Evolutionary conservation across 306 rosid species (phyloP).

Genomic region (Cicer yamashitae): DNA sequence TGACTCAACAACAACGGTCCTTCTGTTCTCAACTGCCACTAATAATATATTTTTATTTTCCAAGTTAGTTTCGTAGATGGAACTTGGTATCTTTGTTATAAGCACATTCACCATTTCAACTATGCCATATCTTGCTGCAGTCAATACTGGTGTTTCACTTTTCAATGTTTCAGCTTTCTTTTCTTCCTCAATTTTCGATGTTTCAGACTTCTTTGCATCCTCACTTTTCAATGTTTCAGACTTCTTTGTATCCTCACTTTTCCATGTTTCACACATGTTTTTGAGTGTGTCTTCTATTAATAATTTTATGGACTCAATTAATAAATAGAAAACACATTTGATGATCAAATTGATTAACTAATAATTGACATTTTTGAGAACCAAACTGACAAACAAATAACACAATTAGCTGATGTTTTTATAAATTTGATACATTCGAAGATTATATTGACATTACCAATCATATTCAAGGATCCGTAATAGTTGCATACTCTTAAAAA

Average conservation of each 20-base stretch:
- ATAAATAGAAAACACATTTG: too few relatives aligned
- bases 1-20: conserved; percentile 2
- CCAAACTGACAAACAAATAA: too few relatives aligned
- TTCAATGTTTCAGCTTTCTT: not conserved
- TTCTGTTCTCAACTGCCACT: conserved; percentile 38
- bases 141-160: conserved; percentile 10
- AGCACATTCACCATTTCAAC: conserved; percentile 36
- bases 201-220: not conserved
- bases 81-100: not conserved
- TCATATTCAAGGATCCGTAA: too few relatives aligned
- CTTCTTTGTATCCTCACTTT: not conserved
- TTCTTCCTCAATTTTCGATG: not conserved
- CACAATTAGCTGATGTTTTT: too few relatives aligned
- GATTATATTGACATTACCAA: too few relatives aligned
- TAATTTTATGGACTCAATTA: too few relatives aligned
- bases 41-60: conserved; percentile 39
- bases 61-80: conserved; percentile 32
- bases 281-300: too few relatives aligned
- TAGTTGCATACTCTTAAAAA: too few relatives aligned
- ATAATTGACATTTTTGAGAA: too few relatives aligned
- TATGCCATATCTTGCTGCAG: conserved; percentile 45
- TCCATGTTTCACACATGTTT: too few relatives aligned
- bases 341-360: too few relatives aligned
- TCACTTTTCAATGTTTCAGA: not conserved
- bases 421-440: too few relatives aligned